Conservation (phyloP, 495 filamentous ascomycete genomes). For the Podospora bellae-mahoneyi region DNA sequence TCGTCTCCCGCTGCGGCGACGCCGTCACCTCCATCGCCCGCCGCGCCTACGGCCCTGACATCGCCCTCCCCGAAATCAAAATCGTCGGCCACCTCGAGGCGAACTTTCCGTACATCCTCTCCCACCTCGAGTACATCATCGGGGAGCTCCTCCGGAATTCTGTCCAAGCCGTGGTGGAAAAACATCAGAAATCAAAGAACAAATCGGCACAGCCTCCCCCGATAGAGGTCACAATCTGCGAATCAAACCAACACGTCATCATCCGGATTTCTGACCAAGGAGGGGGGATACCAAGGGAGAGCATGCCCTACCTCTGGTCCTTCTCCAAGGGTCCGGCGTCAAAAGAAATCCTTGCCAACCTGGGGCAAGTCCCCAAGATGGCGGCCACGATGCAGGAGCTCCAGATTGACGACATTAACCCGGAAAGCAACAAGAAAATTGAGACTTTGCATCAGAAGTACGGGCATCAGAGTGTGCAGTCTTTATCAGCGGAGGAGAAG, state of each 20-base stretch:
- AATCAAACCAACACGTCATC: constrained; percentile 92
- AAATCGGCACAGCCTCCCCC: constrained; percentile 57
- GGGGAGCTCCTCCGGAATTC: constrained; percentile 94
- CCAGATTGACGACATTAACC: constrained; percentile 24
- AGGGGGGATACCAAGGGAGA: constrained; percentile 80
- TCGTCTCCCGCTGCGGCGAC: constrained; percentile 76
- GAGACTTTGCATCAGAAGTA: neutral
- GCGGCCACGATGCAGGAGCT: constrained; percentile 94
- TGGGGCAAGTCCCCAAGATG: constrained; percentile 84
- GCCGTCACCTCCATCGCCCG: constrained; percentile 65
- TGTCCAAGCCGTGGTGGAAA: constrained; percentile 85
- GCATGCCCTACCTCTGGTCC: constrained; percentile 89
- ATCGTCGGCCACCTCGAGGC: constrained; percentile 82
- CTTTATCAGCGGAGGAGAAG: neutral
- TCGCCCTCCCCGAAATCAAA: constrained; percentile 73
- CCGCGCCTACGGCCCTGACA: constrained; percentile 65
- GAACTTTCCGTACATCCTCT: constrained; percentile 93
- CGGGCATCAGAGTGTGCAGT: neutral
- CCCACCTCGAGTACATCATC: constrained; percentile 94
- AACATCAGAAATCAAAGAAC: constrained; percentile 34
- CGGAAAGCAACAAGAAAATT: neutral
- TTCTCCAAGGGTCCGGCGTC: constrained; percentile 87
- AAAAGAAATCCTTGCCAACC: constrained; percentile 69
- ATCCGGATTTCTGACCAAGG: constrained; percentile 94
- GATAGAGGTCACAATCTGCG: constrained; percentile 91